phyloP scores from a whole-genome alignment of 2,329 filamentous ascomycete genomes.

The Fusarium chaquense region DNA sequence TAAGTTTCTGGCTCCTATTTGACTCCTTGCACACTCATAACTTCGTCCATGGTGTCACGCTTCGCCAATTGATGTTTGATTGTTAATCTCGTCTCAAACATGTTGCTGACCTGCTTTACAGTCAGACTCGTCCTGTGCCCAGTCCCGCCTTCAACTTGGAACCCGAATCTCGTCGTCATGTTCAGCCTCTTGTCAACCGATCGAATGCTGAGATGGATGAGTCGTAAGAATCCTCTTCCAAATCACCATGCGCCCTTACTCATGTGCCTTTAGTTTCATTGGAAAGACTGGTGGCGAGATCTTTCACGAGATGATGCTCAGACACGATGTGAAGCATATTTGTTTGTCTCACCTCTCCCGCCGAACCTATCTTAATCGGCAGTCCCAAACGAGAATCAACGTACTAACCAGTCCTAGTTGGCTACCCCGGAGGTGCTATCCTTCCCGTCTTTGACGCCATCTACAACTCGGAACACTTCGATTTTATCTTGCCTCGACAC shows the following conservation, averaged over 20 bases:
- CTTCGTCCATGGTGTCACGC: not conserved
- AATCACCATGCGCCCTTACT: not conserved
- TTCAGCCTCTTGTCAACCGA: not conserved
- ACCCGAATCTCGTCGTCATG: not conserved
- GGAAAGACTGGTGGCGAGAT: conserved; percentile 96
- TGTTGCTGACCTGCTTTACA: not conserved
- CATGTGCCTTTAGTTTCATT: conserved; percentile 71
- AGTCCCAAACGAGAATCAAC: not conserved
- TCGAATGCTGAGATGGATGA: not conserved
- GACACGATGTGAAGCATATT: conserved; percentile 91
- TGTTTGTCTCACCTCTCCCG: conserved; percentile 70
- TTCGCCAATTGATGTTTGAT: not conserved
- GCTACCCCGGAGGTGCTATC: conserved; percentile 95
- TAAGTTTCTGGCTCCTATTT: not conserved
- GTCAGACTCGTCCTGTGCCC: not conserved
- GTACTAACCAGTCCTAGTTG: conserved; percentile 62
- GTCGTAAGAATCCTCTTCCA: not conserved
- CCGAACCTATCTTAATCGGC: not conserved
- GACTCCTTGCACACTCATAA: not conserved
- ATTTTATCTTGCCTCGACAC: conserved; percentile 94
- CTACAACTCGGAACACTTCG: conserved; percentile 96
- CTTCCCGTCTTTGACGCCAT: conserved; percentile 98
- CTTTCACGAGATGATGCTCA: conserved; percentile 99
- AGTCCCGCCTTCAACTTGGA: not conserved
- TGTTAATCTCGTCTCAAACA: not conserved